Conservation (phyloP, 2,329 filamentous ascomycete genomes). For the Epichloe typhina region DNA sequence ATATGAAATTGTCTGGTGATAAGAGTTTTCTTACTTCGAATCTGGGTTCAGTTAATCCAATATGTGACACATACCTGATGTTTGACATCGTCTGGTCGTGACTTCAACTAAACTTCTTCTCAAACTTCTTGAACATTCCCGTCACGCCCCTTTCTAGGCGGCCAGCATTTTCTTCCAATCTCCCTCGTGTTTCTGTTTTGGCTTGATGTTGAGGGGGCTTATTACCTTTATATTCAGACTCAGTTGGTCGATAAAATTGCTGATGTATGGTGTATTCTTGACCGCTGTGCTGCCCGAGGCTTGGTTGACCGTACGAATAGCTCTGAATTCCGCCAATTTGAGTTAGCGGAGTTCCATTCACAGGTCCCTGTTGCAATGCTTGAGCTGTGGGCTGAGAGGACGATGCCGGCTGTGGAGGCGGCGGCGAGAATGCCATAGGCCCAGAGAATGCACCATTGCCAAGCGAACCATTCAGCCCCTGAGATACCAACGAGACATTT, state of each 20-base stretch:
- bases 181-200: slow-evolving; percentile 33
- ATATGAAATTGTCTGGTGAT: too few species aligned
- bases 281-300: slow-evolving; percentile 11
- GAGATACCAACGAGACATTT: slow-evolving; percentile 18
- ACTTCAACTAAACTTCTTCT: slow-evolving; percentile 53
- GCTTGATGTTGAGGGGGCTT: slow-evolving; percentile 24
- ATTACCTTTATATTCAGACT: slow-evolving; percentile 34
- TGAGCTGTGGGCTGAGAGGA: not conserved
- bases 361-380: slow-evolving; percentile 20
- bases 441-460: slow-evolving; percentile 20
- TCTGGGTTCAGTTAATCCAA: too few species aligned
- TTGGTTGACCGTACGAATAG: slow-evolving; percentile 30
- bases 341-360: slow-evolving; percentile 24
- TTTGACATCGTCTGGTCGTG: not conserved
- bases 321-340: slow-evolving; percentile 44
- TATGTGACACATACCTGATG: too few species aligned
- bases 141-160: slow-evolving; percentile 57
- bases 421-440: slow-evolving; percentile 30
- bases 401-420: slow-evolving; percentile 12
- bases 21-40: too few species aligned
- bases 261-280: slow-evolving; percentile 49
- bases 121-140: slow-evolving; percentile 63
- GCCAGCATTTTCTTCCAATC: slow-evolving; percentile 51
- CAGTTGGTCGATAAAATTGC: slow-evolving; percentile 57
- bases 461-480: slow-evolving; percentile 23